Percentiles rank a stretch among this genome's conserved stretches.
These are phyloP conservation scores for Annulohypoxylon moriforme DNA, from an alignment of 495 filamentous ascomycete species.

Conservation along the genomic window DNA sequence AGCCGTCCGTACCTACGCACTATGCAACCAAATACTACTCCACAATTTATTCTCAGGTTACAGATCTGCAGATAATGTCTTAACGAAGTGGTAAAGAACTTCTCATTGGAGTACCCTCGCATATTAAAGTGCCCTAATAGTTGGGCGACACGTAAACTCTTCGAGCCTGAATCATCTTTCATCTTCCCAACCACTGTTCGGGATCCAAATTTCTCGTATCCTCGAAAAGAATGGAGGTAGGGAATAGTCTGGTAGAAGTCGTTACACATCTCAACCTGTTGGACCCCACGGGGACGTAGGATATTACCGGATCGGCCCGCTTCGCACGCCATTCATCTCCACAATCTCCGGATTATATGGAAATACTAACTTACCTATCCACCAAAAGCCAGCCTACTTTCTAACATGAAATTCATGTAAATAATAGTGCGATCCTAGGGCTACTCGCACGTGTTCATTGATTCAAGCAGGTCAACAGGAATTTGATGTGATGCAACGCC, in stretches of 20 bases:
- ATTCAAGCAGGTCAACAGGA: background rate
- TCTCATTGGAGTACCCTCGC: conserved; percentile 7
- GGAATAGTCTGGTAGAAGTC: background rate
- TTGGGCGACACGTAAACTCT: conserved; percentile 22
- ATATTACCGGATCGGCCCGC: conserved; percentile 19
- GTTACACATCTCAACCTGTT: background rate
- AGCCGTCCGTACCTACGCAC: background rate
- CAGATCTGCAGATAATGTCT: conserved; percentile 11
- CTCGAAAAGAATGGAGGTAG: background rate
- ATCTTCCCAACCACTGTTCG: background rate
- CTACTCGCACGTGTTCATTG: background rate
- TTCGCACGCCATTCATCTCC: conserved; percentile 6
- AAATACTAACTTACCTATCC: background rate
- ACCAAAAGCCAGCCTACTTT: background rate
- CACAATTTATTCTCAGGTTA: conserved; percentile 16
- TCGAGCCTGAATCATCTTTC: background rate
- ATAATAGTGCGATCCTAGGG: background rate
- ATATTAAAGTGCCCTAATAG: background rate
- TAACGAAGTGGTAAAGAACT: background rate
- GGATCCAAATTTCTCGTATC: background rate
- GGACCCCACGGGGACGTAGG: conserved; percentile 14
- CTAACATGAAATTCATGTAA: background rate
- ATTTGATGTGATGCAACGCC: background rate
- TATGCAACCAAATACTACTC: conserved; percentile 13
- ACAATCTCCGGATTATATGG: background rate